Conservation (phyloP, 441 rosid species). For the Pelargonium exstipulatum region DNA sequence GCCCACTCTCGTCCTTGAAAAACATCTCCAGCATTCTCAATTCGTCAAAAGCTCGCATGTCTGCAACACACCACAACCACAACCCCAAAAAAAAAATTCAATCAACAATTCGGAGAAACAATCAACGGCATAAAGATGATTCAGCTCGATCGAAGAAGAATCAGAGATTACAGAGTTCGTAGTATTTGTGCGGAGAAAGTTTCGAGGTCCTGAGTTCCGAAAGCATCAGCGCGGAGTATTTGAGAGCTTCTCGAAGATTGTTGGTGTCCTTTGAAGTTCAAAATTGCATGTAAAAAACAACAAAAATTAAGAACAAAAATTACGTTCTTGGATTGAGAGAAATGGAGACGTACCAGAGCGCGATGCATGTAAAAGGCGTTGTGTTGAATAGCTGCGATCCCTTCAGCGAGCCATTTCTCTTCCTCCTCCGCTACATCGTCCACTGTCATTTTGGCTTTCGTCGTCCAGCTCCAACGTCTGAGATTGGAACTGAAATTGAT, state of each 20-base stretch:
- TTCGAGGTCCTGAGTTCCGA: constrained; percentile 70
- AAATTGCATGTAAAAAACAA: constrained; percentile 14
- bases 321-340: not conserved
- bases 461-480: not conserved
- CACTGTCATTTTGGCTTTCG: constrained; percentile 28
- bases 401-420: constrained; percentile 73
- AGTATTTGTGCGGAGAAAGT: constrained; percentile 62
- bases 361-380: constrained; percentile 68
- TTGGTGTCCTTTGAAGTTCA: constrained; percentile 41
- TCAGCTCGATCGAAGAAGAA: constrained; percentile 4
- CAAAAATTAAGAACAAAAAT: not conserved
- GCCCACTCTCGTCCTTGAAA: constrained; percentile 55
- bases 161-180: constrained; percentile 46
- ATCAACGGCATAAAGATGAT: not conserved
- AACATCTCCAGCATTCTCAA: constrained; percentile 59
- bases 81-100: not conserved
- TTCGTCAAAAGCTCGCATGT: constrained; percentile 65
- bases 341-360: constrained; percentile 40
- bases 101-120: constrained; percentile 7
- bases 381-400: constrained; percentile 62
- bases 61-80: constrained; percentile 20
- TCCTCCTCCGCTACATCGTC: constrained; percentile 48
- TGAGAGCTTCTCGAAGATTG: constrained; percentile 61
- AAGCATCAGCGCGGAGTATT: constrained; percentile 58
- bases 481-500: not conserved